Evolutionary conservation across 2,329 filamentous ascomycete genomes (phyloP), one percentile per base, ranked within the genome.

Genomic region (Elsinoe fawcettii): DNA sequence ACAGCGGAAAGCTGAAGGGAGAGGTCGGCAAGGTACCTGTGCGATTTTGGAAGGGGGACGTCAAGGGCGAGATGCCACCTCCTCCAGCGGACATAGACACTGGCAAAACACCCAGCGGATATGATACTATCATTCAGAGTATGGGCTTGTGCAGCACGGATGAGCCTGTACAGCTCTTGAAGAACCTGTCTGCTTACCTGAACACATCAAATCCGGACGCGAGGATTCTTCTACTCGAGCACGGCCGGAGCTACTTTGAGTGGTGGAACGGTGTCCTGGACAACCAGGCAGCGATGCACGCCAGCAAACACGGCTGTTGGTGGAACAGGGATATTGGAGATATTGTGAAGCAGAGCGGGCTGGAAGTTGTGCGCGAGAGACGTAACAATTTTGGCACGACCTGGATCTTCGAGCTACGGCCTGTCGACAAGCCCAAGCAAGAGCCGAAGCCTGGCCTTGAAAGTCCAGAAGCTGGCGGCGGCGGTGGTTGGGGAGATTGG

Each of bases 291-390:
- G 67, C 73, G 37, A 71, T 70, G 58, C 76, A 78, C 61, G 76
- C 76, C 1, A 71, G 76, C 51, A 68, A 72, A 46, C 74, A 77
- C 60, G 76, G 76, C 16, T 79, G 76, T 62, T 79, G 76, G 75
- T 78, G 73, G 72, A 78, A 79, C 61, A 75, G 75, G 60, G 76
- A 79, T 56, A 76, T 79, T 61, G 75, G 72, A 6, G 69, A 67
- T 57, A 73, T 79, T 56, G 74, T 78, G 8, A 66, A 73, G 51
- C 69, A 74, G n/a, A 75, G 71, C 56, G 75, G 75, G 14, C 63
- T 79, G 46, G 74, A 77, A 59, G 69, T 79, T 2, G 73, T 77
- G 9, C 63, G 67, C 14, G 71, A 76, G 60, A 69, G 70, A 62
- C 69, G 76, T 59, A 71, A 73, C 62, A 74, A 77, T 61, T 69